Base-by-base conservation (phyloP, 257 asterid genomes). In the Vinca minor region DNA sequence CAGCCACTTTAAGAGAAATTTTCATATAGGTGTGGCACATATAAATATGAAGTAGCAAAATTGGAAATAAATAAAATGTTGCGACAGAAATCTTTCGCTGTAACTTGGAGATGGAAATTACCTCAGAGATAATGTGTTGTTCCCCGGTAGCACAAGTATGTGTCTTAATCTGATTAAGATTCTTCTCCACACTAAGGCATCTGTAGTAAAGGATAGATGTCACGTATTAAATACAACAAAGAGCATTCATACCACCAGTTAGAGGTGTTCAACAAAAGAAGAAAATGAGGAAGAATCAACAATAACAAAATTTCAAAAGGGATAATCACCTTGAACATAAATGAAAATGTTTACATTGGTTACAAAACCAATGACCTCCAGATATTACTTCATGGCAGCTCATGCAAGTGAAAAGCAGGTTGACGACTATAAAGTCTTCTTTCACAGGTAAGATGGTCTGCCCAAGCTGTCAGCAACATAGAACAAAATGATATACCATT, bases 351-450 rank as follows among this genome's bases (percentile, higher is more conserved):
- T 70, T 79, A 86, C 95, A 85, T 67, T 84, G 78, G 59, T 71
- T 58, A 71, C 94, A 88, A 68, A 69, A 68, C 89, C 91, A 80
- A 65, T 70, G 71, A 10, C 71, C 63, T 66, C 87, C 88, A 8
- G 92, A 76, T 32, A 86, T 81, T 36, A 74, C 72, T 71, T 79
- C 80, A 36, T 73, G 76, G 79, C 96, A 88, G 62, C 68, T 76
- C 57, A 72, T 62, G 76, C 96, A 88, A 26, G 74, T 74, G 69
- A 69, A 74, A 21, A 72, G 88, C 82, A 89, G 78, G 70, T 74
- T 80, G 64, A 84, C 78, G 59, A 89, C 77, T 12, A 86, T 53
- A 66, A 86, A 84, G 68, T 84, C 78, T 26, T 89, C 93, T 76
- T 86, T 89, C 2, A 28, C 61, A 14, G 82, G 71, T 71, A 71